phyloP scores from a whole-genome alignment of 2,329 filamentous ascomycete species.

The Venturia pyrina region DNA sequence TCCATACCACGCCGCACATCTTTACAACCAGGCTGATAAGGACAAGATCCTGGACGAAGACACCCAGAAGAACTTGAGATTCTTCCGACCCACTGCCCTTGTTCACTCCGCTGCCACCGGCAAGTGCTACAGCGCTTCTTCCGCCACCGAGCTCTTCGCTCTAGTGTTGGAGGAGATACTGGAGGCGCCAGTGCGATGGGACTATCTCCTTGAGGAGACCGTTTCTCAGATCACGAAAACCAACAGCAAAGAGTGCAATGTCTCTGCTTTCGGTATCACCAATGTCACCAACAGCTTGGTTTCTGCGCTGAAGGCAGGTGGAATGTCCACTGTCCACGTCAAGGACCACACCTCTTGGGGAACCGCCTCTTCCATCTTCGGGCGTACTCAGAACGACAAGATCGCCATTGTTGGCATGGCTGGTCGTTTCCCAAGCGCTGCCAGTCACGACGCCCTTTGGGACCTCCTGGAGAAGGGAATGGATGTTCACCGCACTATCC shows the following conservation, averaged over 20 bases:
- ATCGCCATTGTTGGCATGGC: conserved; percentile 80
- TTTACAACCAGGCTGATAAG: conserved; percentile 42
- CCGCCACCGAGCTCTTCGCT: conserved; percentile 35
- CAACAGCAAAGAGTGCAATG: conserved; percentile 31
- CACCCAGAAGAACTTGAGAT: conserved; percentile 30
- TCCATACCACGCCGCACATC: conserved; percentile 49
- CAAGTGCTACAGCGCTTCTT: conserved; percentile 35
- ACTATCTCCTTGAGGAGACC: conserved; percentile 36
- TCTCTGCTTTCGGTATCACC: conserved; percentile 41
- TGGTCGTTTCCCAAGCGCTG: conserved; percentile 65
- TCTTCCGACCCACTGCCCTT: conserved; percentile 31
- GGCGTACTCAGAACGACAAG: conserved; percentile 50
- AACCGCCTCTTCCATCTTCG: conserved; percentile 23
- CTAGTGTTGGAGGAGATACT: conserved; percentile 36
- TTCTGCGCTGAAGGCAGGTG: conserved; percentile 42
- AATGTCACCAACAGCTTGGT: conserved; percentile 46
- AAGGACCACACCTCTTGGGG: conserved; percentile 37
- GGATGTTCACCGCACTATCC: conserved; percentile 60
- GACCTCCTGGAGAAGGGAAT: conserved; percentile 64
- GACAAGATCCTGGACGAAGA: conserved; percentile 38
- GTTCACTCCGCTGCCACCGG: conserved; percentile 39
- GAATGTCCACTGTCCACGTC: conserved; percentile 32
- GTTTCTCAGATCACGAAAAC: conserved; percentile 36
- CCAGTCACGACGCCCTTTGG: conserved; percentile 63
- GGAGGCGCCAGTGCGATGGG: conserved; percentile 38